Conservation (phyloP, 257 asterid species). For the Pogostemon cablin region DNA sequence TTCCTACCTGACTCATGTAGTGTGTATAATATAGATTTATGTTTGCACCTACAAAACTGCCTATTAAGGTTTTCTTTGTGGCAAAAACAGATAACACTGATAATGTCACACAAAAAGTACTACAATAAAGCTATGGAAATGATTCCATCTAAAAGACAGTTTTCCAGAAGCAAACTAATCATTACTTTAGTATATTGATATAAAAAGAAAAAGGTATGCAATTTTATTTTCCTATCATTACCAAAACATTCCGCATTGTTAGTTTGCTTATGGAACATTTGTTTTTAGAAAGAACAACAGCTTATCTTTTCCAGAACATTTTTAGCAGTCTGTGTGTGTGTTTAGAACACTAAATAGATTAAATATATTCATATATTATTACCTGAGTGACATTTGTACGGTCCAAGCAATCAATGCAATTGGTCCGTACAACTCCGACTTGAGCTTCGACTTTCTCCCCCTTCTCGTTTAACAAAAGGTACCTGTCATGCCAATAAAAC, state of each 20-base stretch:
- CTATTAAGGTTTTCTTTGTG: background rate
- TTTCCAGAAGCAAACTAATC: slow-evolving; percentile 19
- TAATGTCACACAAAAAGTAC: background rate
- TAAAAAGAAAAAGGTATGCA: slow-evolving; percentile 24
- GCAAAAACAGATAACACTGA: background rate
- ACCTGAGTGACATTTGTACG: slow-evolving; percentile 99
- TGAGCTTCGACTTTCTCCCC: slow-evolving; percentile 89
- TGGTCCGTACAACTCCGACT: slow-evolving; percentile 88
- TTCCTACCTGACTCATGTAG: background rate
- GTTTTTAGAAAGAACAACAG: background rate
- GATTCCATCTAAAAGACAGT: slow-evolving; percentile 16
- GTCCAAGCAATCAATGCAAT: slow-evolving; percentile 98
- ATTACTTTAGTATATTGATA: background rate
- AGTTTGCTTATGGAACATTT: background rate
- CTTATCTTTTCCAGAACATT: background rate
- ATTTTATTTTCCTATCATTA: background rate
- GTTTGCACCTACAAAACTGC: background rate
- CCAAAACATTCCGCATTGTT: too few relatives aligned
- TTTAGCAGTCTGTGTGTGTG: background rate
- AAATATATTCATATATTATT: background rate
- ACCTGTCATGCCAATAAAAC: slow-evolving; percentile 50
- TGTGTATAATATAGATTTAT: background rate
- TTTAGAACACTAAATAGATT: background rate
- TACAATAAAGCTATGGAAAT: slow-evolving; percentile 4
- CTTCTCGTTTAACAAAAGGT: slow-evolving; percentile 85